A percentile compares a stretch with the other conserved stretches of the same genome.
Evolutionary conservation across 176 grass and related monocot genomes (phyloP).

Genomic region (Oryza meridionalis): DNA sequence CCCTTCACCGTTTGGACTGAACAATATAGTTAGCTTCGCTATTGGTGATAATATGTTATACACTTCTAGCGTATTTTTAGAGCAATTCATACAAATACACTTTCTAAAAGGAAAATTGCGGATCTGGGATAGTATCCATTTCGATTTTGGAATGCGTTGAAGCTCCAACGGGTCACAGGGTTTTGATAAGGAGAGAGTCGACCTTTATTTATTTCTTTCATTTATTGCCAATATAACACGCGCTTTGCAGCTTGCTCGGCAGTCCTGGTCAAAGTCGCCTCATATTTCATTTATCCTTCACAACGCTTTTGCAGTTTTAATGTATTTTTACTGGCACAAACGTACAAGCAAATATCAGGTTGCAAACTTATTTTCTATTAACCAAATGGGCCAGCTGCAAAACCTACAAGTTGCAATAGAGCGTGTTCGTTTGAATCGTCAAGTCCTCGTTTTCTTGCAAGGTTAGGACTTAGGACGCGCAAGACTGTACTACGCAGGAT

Average conservation of each 20-base stretch:
- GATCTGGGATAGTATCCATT: background rate
- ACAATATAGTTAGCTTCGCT: background rate
- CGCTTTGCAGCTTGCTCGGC: too few relatives aligned
- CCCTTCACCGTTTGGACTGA: too few relatives aligned
- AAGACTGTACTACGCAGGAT: background rate
- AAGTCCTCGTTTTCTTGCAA: background rate
- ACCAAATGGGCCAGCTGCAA: background rate
- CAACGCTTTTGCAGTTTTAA: background rate
- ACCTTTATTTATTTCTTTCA: background rate
- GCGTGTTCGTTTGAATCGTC: background rate
- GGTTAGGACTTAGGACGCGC: background rate
- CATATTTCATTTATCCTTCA: too few relatives aligned
- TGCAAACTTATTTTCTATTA: background rate
- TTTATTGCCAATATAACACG: background rate
- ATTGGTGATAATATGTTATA: too few relatives aligned
- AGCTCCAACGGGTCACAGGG: background rate
- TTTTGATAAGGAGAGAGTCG: background rate
- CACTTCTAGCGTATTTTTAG: too few relatives aligned
- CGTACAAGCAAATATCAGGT: background rate
- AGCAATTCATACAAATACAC: too few relatives aligned
- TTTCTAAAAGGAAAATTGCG: too few relatives aligned
- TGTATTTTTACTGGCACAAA: background rate
- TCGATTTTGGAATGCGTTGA: background rate
- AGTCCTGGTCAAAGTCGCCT: too few relatives aligned
- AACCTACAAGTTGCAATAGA: background rate